Conservation (phyloP, 2,329 filamentous ascomycete genomes). For the Purpureocillium takamizusanense region DNA sequence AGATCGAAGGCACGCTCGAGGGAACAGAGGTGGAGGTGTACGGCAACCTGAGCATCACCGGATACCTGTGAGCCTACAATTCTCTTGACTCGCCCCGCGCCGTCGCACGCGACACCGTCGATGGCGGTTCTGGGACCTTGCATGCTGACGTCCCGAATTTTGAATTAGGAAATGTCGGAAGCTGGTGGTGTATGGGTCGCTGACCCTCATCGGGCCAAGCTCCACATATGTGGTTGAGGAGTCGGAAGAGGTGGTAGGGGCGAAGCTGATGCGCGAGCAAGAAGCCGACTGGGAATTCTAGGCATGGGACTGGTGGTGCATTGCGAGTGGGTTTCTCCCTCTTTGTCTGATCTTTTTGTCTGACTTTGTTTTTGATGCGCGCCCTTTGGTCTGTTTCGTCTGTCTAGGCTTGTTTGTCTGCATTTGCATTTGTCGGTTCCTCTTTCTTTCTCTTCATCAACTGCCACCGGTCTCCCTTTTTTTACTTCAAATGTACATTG, state of each 20-base stretch:
- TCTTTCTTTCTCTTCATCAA: no score
- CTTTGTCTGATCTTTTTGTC: no score
- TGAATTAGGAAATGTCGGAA: conserved; percentile 27
- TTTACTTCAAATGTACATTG: no score
- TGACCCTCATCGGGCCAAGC: conserved; percentile 35
- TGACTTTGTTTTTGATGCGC: no score
- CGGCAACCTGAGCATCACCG: conserved; percentile 34
- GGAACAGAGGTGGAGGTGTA: conserved; percentile 36
- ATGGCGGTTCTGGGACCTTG: no score
- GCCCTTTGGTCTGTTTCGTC: no score
- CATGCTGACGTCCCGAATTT: conserved; percentile 4
- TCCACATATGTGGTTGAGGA: conserved; percentile 35
- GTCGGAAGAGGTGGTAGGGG: conserved; percentile 31
- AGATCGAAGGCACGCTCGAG: conserved; percentile 31
- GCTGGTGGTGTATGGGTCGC: conserved; percentile 34
- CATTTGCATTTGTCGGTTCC: no score
- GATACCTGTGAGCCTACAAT: conserved; percentile 28
- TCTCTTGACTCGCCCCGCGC: no score
- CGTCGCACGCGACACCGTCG: neutral
- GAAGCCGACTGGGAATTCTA: conserved; percentile 31
- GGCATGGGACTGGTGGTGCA: neutral
- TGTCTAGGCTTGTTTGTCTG: no score
- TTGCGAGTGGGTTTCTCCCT: no score
- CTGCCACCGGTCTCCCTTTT: no score
- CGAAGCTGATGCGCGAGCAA: conserved; percentile 30